Evolutionary conservation across 2,329 filamentous ascomycete genomes (phyloP), one percentile per base, ranked within the genome.

Genomic region (Trichoderma sp.): DNA sequence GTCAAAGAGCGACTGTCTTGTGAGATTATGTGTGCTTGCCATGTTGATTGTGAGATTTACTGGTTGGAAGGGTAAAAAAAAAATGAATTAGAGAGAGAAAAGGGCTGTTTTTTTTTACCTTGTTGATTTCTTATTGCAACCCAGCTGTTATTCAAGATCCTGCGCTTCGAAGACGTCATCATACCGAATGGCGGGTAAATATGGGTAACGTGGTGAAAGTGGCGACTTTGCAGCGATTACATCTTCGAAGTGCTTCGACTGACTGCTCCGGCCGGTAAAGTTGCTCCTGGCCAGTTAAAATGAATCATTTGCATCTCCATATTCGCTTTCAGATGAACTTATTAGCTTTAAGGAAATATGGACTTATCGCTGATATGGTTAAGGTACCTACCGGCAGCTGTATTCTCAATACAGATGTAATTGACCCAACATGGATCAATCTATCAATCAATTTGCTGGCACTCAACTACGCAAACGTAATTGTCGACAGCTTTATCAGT

Each of bases 1-100:
- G 72, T 83, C 75, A 68, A 83, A 84, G 37, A 84, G 63, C 3
- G 78, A 64, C 73, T 74, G 64, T 79, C 72, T 26, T 79, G 75
- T 18, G 77, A 69, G 51, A 69, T 46, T 16, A 5, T 65, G 16
- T 10, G 59, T 56, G 11, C 5, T 51, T 4, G 66, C 46, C 66
- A 68, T 68, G 49, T 4, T 68, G n/a, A 28, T 21, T 21, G 1
- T 26, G 14, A 16, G 0, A 14, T 26, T 52, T 13, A 18, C 37
- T 21, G 1, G 10, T 24, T 46, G n/a, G 2, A 6, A n/a, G 5
- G n/a, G 18, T 46, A 11, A 21, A n/a, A n/a, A n/a, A n/a, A n/a
- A n/a, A 21, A 46, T 32, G 5, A 6, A 18, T 26, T 3, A 21
- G 10, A 46, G 7, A 16, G 4, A 24, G 5, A 26, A 39, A 2